Evolutionary conservation across 768 basidiomycete species (phyloP).

Genomic region (Suillus placidus): DNA sequence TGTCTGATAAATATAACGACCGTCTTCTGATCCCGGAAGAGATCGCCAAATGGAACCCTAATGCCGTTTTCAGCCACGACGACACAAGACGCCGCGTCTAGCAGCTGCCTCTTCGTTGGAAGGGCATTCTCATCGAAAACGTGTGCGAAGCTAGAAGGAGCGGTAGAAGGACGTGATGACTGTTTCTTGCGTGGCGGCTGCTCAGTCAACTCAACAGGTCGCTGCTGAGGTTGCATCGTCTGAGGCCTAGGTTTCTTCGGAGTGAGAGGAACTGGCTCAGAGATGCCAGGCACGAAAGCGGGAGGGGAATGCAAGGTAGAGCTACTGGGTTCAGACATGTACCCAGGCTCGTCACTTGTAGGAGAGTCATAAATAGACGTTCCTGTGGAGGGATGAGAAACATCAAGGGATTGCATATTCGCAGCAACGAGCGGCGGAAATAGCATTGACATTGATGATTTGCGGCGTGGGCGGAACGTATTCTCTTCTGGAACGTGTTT

Average conservation of each 20-base stretch:
- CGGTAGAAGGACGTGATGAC: constrained; percentile 19
- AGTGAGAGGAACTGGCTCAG: constrained; percentile 14
- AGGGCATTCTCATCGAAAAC: constrained; percentile 47
- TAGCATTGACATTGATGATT: constrained; percentile 35
- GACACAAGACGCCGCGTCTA: constrained; percentile 59
- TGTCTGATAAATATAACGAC: constrained; percentile 87
- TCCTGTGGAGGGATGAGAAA: constrained; percentile 28
- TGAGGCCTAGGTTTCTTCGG: constrained; percentile 21
- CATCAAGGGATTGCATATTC: constrained; percentile 35
- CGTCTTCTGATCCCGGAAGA: constrained; percentile 60
- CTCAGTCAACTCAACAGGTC: constrained; percentile 4
- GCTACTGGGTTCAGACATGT: constrained; percentile 8
- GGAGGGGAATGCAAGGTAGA: constrained; percentile 22
- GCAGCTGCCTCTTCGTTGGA: constrained; percentile 60
- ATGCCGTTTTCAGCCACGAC: constrained; percentile 72
- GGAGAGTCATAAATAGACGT: constrained; percentile 32
- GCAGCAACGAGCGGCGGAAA: constrained; percentile 32
- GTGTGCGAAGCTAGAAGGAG: constrained; percentile 16
- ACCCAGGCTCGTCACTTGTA: constrained; percentile 32
- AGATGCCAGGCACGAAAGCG: constrained; percentile 7
- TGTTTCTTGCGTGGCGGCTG: constrained; percentile 11
- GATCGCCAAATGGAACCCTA: constrained; percentile 65
- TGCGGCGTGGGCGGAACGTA: constrained; percentile 38
- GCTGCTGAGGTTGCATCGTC: constrained; percentile 23
- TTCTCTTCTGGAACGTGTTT: constrained; percentile 34